These are phyloP conservation scores for Trametes pubescens DNA, from an alignment of 1,284 basidiomycete genomes.

Conservation along the genomic window DNA sequence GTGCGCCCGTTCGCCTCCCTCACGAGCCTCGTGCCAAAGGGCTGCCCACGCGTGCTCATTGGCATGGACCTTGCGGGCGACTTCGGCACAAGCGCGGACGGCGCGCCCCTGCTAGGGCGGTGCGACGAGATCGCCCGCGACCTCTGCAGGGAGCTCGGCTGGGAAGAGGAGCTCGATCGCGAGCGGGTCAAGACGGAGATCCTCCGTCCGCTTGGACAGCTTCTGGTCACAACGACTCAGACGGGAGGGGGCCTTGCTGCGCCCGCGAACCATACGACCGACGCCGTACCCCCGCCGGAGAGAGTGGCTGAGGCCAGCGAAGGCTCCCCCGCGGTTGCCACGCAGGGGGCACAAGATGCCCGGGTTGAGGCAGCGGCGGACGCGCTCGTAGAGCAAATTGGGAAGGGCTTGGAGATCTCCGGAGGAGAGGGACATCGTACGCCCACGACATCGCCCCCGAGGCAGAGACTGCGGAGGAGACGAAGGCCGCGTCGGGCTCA, in stretches of 20 bases:
- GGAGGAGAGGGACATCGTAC: slow-evolving; percentile 4
- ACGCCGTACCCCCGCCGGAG: slow-evolving; percentile 1
- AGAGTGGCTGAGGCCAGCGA: slow-evolving; percentile 8
- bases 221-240: slow-evolving; percentile 30
- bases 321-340: neutral
- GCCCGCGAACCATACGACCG: neutral
- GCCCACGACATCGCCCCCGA: slow-evolving; percentile 11
- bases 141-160: slow-evolving; percentile 70
- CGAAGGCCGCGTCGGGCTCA: neutral
- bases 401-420: slow-evolving; percentile 25
- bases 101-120: slow-evolving; percentile 70
- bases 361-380: slow-evolving; percentile 23
- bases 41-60: slow-evolving; percentile 73
- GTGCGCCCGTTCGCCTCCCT: slow-evolving; percentile 83
- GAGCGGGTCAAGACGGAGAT: slow-evolving; percentile 64
- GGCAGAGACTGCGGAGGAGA: neutral
- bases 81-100: slow-evolving; percentile 62
- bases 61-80: slow-evolving; percentile 74
- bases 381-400: slow-evolving; percentile 21
- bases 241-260: slow-evolving; percentile 1
- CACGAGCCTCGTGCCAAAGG: slow-evolving; percentile 53
- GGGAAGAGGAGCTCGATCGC: slow-evolving; percentile 68
- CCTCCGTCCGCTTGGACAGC: slow-evolving; percentile 32
- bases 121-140: slow-evolving; percentile 71
- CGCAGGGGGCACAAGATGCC: slow-evolving; percentile 17